phyloP scores from a whole-genome alignment of 2,329 filamentous ascomycete genomes.

The Colletotrichum plurivorum region DNA sequence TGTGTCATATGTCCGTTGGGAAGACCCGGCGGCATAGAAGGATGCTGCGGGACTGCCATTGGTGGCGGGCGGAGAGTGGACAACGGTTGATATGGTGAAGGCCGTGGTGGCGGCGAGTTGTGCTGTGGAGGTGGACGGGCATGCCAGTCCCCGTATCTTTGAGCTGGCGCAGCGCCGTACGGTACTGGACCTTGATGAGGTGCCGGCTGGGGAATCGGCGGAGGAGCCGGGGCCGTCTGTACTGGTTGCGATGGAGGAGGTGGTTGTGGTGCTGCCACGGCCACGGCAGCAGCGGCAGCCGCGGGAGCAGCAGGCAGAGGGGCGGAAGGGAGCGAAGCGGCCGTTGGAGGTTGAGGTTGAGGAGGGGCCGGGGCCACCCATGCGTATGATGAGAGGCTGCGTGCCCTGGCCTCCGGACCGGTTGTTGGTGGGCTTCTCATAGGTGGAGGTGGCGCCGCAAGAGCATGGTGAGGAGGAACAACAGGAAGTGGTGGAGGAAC shows the following conservation, averaged over 20 bases:
- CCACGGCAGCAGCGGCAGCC: conserved; percentile 35
- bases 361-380: conserved; percentile 39
- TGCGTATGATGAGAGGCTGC: conserved; percentile 36
- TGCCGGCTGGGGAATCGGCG: conserved; percentile 51
- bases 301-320: conserved; percentile 43
- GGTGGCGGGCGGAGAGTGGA: conserved; percentile 66
- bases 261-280: conserved; percentile 38
- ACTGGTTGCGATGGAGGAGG: conserved; percentile 7
- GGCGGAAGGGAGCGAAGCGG: conserved; percentile 27
- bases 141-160: conserved; percentile 60
- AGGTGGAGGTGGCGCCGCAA: conserved; percentile 43
- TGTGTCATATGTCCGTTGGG: conserved; percentile 59
- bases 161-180: conserved; percentile 47
- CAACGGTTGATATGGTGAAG: conserved; percentile 52
- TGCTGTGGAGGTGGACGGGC: conserved; percentile 63
- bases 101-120: conserved; percentile 61
- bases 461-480: conserved; percentile 44
- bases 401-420: conserved; percentile 40
- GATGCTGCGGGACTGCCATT: conserved; percentile 57
- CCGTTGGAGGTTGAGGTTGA: conserved; percentile 33
- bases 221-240: conserved; percentile 45
- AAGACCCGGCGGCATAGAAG: conserved; percentile 56
- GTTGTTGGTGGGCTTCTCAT: conserved; percentile 39
- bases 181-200: conserved; percentile 52
- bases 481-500: conserved; percentile 44